phyloP scores from a whole-genome alignment of 1,284 basidiomycete species.

The Ustilago nuda region DNA sequence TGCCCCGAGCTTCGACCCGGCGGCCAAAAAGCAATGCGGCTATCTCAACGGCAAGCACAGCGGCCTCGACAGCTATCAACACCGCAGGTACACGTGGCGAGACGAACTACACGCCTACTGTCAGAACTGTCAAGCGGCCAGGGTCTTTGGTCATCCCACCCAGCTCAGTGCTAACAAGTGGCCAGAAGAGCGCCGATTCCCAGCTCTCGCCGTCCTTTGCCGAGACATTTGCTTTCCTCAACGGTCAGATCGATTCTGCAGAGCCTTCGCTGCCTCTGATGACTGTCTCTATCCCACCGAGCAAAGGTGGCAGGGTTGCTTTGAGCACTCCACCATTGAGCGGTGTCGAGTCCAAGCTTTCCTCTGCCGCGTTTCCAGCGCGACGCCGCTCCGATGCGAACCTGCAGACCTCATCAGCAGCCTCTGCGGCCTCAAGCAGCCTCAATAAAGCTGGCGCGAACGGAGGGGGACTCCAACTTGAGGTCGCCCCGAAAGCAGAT shows the following conservation, averaged over 20 bases:
- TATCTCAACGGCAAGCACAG: constrained; percentile 5
- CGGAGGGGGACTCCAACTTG: neutral
- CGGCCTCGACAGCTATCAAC: neutral
- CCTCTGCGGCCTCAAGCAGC: neutral
- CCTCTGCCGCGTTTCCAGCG: neutral
- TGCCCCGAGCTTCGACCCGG: constrained; percentile 1
- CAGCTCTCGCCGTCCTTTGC: constrained; percentile 39
- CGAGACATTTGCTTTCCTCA: constrained; percentile 36
- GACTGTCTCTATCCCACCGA: neutral
- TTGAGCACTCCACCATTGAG: neutral
- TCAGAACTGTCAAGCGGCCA: neutral
- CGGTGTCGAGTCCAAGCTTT: neutral
- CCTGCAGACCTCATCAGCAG: neutral
- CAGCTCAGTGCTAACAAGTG: constrained; percentile 9
- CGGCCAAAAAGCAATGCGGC: constrained; percentile 19
- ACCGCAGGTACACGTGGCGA: neutral
- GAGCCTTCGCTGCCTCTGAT: constrained; percentile 11
- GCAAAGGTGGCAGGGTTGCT: neutral
- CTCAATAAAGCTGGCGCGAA: neutral
- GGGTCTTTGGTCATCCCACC: constrained; percentile 9
- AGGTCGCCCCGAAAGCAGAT: neutral
- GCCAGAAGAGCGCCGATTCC: constrained; percentile 16
- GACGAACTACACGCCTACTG: neutral
- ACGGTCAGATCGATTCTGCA: constrained; percentile 36
- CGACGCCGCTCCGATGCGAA: neutral